These are phyloP conservation scores for Pontederia paniculata DNA, from an alignment of 176 grass and related monocot genomes.

Conservation along the genomic window DNA sequence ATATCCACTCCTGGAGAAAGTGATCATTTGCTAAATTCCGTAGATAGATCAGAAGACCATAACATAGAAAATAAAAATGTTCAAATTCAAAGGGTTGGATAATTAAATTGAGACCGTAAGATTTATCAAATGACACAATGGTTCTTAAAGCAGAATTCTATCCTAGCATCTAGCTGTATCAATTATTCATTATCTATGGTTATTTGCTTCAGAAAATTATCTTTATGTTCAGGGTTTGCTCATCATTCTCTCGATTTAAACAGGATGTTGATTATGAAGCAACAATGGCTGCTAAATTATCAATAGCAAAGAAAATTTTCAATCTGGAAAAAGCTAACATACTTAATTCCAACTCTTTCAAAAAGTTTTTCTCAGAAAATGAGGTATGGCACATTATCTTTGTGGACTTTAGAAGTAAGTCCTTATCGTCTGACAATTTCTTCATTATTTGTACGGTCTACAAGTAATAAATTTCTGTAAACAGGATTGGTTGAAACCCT, in stretches of 20 bases:
- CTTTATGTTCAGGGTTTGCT: conserved; percentile 13
- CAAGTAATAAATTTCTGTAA: conserved; percentile 9
- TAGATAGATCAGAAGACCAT: no score
- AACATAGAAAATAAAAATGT: no score
- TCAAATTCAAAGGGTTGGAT: no score
- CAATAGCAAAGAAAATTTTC: conserved; percentile 85
- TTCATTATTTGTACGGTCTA: neutral
- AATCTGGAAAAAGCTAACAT: conserved; percentile 78
- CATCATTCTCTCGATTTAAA: conserved; percentile 9
- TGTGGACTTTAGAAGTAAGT: no score
- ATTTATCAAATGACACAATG: no score
- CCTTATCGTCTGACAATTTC: no score
- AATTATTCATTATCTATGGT: neutral
- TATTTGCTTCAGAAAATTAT: conserved; percentile 5
- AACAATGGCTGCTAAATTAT: conserved; percentile 61
- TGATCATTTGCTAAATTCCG: no score
- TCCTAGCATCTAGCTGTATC: no score
- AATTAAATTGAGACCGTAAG: no score
- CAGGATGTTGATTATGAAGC: conserved; percentile 95
- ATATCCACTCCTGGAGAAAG: no score
- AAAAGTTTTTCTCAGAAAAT: conserved; percentile 87
- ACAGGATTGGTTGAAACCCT: conserved; percentile 99
- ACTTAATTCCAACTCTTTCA: conserved; percentile 66
- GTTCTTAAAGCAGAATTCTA: no score
- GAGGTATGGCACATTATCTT: conserved; percentile 35